Percentiles rank a stretch among this genome's conserved stretches.
Conservation (phyloP, 768 basidiomycete species). For the Lactarius evosmus region DNA sequence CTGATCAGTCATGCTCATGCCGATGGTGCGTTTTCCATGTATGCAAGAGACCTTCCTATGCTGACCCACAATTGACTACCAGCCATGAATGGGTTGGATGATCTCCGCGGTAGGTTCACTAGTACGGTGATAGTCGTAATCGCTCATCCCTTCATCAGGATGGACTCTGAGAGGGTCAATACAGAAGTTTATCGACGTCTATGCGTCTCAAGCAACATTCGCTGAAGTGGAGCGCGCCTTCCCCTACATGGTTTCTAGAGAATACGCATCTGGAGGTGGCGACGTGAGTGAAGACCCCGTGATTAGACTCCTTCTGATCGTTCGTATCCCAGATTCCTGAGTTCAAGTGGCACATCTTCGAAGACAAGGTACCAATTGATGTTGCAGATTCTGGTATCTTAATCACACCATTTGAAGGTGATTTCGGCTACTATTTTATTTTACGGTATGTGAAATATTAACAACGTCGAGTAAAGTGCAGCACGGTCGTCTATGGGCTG, state of each 20-base stretch:
- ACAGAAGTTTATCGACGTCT: constrained; percentile 72
- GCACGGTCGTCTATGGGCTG: constrained; percentile 64
- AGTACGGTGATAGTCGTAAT: background rate
- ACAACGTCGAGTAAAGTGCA: constrained; percentile 43
- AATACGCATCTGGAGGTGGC: constrained; percentile 76
- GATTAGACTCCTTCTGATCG: background rate
- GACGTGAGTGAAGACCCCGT: constrained; percentile 46
- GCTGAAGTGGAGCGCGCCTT: constrained; percentile 64
- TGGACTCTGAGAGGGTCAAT: constrained; percentile 71
- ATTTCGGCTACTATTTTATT: constrained; percentile 25
- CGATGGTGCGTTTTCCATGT: constrained; percentile 47
- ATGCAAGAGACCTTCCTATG: background rate
- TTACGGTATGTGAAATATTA: background rate
- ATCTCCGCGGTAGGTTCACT: constrained; percentile 62
- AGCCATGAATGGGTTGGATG: constrained; percentile 90
- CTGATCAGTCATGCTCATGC: constrained; percentile 88
- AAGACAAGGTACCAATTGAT: constrained; percentile 63
- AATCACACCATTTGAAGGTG: constrained; percentile 66
- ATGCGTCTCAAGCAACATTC: constrained; percentile 64
- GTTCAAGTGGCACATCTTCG: constrained; percentile 79
- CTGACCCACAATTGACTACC: constrained; percentile 1
- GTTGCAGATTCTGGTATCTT: constrained; percentile 60
- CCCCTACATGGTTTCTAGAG: constrained; percentile 77
- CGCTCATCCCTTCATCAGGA: constrained; percentile 39
- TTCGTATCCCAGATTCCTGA: constrained; percentile 60